Base-by-base conservation (phyloP, 2,329 filamentous ascomycete genomes). In the Rasamsonia emersonii region DNA sequence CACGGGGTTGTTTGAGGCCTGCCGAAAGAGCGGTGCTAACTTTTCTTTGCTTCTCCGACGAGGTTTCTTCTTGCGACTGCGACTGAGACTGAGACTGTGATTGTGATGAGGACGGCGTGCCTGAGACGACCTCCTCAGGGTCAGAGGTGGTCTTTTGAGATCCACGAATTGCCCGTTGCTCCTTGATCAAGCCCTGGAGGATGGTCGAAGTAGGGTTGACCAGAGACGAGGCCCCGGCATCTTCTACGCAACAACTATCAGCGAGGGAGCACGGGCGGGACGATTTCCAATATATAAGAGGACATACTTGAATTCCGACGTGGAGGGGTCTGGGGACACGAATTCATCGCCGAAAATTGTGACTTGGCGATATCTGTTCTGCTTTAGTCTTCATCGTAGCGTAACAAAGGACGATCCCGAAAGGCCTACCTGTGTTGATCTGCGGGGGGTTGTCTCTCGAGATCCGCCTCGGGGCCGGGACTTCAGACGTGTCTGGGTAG, bases 161-260 rank as follows among this genome's bases (percentile, higher is more conserved):
- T 15, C 46, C 45, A 26, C 58, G 56, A 32, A 49, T 49, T 4
- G 59, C 60, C 9, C 60, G 58, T 32, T 61, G 58, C 39, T 63
- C 59, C 33, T 59, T 60, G 20, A 64, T 47, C 17, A 62, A 38
- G 34, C 53, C 56, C 32, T 64, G 58, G 13, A 64, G 41, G 3
- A 63, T 49, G 13, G 47, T 44, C 1, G 60, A 64, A 2, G 54
- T 52, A 8, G 60, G 59, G 27, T 61, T 59, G 6, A 62, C 58
- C 3, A 58, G 32, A 5, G 55, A 49, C 2, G 52, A 45, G 8
- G 50, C 43, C 10, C 36, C 41, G 4, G 43, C 37, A 11, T 60
- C 57, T 2, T 34, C 41, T 56, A 4, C 7, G 6, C 24, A 5
- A 16, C 16, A 28, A 9, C 10, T 16, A 31, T 21, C 26, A 18